A percentile compares a stretch with the other conserved stretches of the same genome.
phyloP scores from a whole-genome alignment of 176 grass and related monocot genomes.

The Hordeum marinum region DNA sequence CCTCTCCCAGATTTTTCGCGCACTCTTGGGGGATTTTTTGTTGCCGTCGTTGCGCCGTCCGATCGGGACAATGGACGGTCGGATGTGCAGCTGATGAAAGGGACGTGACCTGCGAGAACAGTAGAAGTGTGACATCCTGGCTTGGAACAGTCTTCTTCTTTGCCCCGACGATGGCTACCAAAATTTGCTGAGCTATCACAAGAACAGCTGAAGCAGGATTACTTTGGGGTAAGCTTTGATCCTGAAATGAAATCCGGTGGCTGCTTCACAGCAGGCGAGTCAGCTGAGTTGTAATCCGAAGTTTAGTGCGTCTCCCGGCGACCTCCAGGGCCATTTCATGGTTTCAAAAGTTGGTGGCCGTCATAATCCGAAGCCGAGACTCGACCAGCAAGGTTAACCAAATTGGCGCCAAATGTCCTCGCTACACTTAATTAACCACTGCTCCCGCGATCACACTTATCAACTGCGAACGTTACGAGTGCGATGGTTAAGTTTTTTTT shows the following conservation, averaged over 20 bases:
- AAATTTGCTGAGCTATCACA: too few relatives aligned
- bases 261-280: too few relatives aligned
- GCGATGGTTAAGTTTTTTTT: background rate
- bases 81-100: background rate
- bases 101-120: background rate
- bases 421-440: too few relatives aligned
- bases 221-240: background rate
- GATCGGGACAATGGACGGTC: background rate
- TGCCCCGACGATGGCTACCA: background rate
- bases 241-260: too few relatives aligned
- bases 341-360: background rate
- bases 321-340: background rate
- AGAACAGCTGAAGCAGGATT: too few relatives aligned
- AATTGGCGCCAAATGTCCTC: background rate
- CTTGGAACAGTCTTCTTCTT: background rate
- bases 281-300: too few relatives aligned
- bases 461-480: too few relatives aligned
- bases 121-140: background rate
- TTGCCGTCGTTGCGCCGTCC: background rate
- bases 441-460: too few relatives aligned
- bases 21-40: background rate
- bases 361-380: background rate
- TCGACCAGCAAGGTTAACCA: background rate
- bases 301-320: background rate
- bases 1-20: background rate